These are phyloP conservation scores for Chaetomium cochliodes DNA, from an alignment of 495 filamentous ascomycete genomes.

Conservation along the genomic window DNA sequence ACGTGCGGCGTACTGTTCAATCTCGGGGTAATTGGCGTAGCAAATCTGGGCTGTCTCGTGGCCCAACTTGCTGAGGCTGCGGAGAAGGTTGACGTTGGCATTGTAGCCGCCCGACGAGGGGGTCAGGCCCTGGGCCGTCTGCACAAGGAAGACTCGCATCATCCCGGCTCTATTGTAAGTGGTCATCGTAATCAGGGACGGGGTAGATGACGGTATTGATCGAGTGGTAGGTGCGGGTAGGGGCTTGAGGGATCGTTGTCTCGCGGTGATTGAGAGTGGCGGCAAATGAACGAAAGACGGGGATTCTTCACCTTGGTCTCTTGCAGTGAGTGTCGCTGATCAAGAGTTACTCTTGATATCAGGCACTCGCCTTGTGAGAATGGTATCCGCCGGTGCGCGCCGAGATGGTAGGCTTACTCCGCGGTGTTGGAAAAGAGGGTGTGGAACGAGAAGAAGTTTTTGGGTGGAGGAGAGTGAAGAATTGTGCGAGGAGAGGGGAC, in stretches of 20 bases:
- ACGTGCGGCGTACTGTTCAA: conserved; percentile 20
- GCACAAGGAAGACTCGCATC: conserved; percentile 35
- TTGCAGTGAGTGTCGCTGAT: neutral
- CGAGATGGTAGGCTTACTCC: neutral
- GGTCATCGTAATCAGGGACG: neutral
- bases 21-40: conserved; percentile 29
- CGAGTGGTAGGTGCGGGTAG: neutral
- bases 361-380: conserved; percentile 13
- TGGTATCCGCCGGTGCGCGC: conserved; percentile 2
- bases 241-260: conserved; percentile 1
- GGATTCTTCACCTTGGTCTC: conserved; percentile 18
- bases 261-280: conserved; percentile 1
- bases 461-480: neutral
- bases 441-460: neutral
- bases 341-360: neutral
- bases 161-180: neutral
- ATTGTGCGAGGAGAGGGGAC: neutral
- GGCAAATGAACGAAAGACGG: conserved; percentile 17
- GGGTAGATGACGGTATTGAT: neutral
- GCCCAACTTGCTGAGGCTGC: conserved; percentile 21
- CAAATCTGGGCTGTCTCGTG: conserved; percentile 32
- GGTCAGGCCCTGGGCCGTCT: conserved; percentile 36
- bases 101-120: conserved; percentile 39
- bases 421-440: neutral
- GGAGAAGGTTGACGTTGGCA: conserved; percentile 34